Percentiles rank a stretch among this genome's conserved stretches.
Conservation (phyloP, 2,329 filamentous ascomycete species). For the Raffaelea arxii region DNA sequence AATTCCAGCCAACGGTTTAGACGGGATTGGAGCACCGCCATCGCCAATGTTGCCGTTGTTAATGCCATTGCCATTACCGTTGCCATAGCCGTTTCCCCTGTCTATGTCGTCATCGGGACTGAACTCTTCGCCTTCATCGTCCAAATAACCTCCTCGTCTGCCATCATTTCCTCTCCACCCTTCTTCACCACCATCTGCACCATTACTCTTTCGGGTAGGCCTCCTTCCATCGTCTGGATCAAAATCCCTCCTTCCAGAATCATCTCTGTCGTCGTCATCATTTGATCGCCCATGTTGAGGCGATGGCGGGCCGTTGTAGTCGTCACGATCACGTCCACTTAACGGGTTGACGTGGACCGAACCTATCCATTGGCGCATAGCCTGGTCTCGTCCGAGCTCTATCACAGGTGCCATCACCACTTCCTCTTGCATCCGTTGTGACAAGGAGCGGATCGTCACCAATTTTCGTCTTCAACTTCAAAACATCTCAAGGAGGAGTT, state of each 20-base stretch:
- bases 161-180: too few relatives aligned
- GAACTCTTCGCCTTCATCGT: too few relatives aligned
- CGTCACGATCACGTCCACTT: neutral
- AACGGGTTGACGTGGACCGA: neutral
- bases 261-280: neutral
- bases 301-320: neutral
- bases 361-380: neutral
- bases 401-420: neutral
- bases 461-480: neutral
- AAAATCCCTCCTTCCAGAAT: too few relatives aligned
- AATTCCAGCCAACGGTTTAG: too few relatives aligned
- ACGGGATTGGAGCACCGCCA: neutral
- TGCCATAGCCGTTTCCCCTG: constrained; percentile 3
- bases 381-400: neutral
- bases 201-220: too few relatives aligned
- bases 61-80: neutral
- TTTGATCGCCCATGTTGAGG: neutral
- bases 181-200: too few relatives aligned
- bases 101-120: too few relatives aligned
- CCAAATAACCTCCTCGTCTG: too few relatives aligned
- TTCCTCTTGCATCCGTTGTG: neutral
- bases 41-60: neutral
- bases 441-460: neutral
- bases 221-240: too few relatives aligned
- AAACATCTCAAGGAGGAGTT: neutral